A percentile compares a stretch with the other conserved stretches of the same genome.
phyloP scores from a whole-genome alignment of 805 yeast genomes.

The Pichia kluyveri region DNA sequence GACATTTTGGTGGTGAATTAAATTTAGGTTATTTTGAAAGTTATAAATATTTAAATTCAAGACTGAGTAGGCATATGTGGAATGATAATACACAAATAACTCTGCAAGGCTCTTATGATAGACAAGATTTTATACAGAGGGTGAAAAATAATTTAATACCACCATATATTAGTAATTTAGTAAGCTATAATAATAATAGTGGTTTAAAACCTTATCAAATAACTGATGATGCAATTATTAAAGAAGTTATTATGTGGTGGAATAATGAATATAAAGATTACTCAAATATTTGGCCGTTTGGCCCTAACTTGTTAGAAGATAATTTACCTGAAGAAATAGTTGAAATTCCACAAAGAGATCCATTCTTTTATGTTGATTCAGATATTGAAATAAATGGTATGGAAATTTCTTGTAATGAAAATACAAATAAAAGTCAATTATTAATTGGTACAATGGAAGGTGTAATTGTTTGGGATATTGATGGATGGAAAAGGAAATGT shows the following conservation, averaged over 20 bases:
- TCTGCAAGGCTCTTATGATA: constrained; percentile 4
- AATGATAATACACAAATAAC: background rate
- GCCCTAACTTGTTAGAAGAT: background rate
- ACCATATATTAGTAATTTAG: background rate
- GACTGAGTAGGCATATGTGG: background rate
- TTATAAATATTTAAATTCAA: constrained; percentile 1
- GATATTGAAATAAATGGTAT: constrained; percentile 48
- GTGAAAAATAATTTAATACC: background rate
- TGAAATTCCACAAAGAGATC: constrained; percentile 11
- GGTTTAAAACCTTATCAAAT: background rate
- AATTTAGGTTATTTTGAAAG: constrained; percentile 7
- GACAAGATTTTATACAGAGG: constrained; percentile 2
- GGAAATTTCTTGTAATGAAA: constrained; percentile 43
- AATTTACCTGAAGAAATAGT: background rate
- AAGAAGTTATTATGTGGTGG: background rate
- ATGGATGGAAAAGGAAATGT: constrained; percentile 53
- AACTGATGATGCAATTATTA: background rate
- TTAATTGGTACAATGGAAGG: constrained; percentile 63
- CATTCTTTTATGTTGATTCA: constrained; percentile 18
- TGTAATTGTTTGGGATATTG: constrained; percentile 59
- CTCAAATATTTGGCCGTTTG: constrained; percentile 3
- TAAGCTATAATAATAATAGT: background rate
- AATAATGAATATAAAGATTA: background rate
- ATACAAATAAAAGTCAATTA: constrained; percentile 30
- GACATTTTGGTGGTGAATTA: constrained; percentile 10